Percentiles rank a stretch among this genome's conserved stretches.
phyloP scores from a whole-genome alignment of 441 rosid species.

The Mallotus japonicus region DNA sequence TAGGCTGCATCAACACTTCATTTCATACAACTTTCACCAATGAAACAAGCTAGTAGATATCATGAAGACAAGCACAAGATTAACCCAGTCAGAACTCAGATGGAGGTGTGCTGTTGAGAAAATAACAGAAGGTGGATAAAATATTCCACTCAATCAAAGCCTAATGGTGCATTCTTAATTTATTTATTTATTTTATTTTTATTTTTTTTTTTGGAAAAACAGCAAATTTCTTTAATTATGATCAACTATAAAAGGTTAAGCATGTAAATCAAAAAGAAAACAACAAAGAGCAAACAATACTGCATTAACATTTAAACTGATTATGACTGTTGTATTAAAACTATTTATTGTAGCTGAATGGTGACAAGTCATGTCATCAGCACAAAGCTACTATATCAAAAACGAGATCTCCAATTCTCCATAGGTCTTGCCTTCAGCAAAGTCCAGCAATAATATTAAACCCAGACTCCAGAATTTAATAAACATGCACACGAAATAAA shows the following conservation, averaged over 20 bases:
- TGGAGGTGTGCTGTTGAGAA: no score
- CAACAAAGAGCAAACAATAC: neutral
- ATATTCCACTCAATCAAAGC: neutral
- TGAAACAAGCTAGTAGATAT: constrained; percentile 14
- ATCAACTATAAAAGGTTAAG: neutral
- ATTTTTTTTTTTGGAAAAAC: neutral
- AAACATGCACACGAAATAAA: neutral
- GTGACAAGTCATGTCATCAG: neutral
- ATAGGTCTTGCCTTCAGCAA: neutral
- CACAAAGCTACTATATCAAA: neutral
- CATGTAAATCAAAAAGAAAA: neutral
- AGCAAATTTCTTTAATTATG: neutral
- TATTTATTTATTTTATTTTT: no score
- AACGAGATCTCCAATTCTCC: neutral
- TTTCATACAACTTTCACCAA: neutral
- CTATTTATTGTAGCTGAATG: neutral
- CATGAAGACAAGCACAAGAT: constrained; percentile 11
- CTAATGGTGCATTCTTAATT: neutral
- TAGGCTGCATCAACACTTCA: neutral
- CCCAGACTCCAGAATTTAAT: neutral
- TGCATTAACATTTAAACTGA: neutral
- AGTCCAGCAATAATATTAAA: constrained; percentile 3
- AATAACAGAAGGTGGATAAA: neutral
- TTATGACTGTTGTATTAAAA: neutral
- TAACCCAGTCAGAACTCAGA: neutral